Conservation (phyloP, 768 basidiomycete species). For the Amylocystis lapponica region DNA sequence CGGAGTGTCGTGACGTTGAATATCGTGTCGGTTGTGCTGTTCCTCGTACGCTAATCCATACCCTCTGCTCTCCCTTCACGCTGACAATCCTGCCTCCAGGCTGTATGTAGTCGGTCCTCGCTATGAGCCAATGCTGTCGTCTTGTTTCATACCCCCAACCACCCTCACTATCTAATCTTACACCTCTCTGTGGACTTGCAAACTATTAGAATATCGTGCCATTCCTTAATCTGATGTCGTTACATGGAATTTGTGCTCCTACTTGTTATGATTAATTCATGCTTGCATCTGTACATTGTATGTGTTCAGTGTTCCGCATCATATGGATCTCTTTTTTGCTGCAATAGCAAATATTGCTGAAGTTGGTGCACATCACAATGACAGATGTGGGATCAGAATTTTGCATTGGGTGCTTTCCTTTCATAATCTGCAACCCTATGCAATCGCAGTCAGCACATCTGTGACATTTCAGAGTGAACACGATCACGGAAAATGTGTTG, state of each 20-base stretch:
- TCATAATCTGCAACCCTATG: no score
- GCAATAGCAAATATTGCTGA: no score
- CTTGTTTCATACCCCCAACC: constrained; percentile 1
- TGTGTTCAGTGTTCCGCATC: neutral
- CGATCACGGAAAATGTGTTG: no score
- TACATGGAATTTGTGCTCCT: neutral
- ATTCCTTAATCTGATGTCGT: neutral
- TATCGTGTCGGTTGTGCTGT: neutral
- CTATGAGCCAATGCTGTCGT: neutral
- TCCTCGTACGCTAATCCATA: neutral
- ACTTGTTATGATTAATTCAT: neutral
- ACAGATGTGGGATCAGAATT: no score
- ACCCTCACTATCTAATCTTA: neutral
- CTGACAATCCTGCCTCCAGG: neutral
- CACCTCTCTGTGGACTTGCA: neutral
- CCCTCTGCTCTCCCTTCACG: neutral
- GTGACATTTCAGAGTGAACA: no score
- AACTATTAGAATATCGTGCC: neutral
- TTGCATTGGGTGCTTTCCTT: no score
- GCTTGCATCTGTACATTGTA: neutral
- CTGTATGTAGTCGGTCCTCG: neutral
- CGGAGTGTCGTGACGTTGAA: neutral
- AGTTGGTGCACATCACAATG: no score
- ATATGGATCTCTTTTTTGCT: neutral
- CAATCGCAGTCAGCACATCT: no score